Evolutionary conservation across 371 early-diverging fungal genomes (phyloP), one percentile per base, ranked within the genome.

Genomic region (Mucor plumbeus): DNA sequence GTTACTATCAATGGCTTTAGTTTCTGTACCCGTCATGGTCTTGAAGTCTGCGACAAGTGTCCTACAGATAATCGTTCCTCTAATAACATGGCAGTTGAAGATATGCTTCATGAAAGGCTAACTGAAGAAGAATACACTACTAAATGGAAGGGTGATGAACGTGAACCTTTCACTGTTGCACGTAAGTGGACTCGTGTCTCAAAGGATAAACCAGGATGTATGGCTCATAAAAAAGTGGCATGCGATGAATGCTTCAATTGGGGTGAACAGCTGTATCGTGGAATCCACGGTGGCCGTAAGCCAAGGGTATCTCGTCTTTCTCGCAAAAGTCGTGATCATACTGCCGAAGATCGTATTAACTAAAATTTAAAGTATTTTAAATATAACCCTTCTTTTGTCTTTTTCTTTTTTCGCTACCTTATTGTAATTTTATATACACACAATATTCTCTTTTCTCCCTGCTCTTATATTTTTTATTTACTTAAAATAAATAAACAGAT

Each of bases 141-240:
- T 33, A 83, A 83, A 55, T 83, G 83, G 83, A 80, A 78, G 50
- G 83, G 83, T 8, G 83, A 83, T 69, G 83, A 83, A 5, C 77
- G 83, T 55, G 69, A 75, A 33, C 83, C 83, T 11, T 77, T 83
- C 43, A 44, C 53, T 15, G 75, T 80, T 7, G 47, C 80, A 31
- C 80, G 78, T 63, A 72, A 72, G 56, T 83, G 80, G 80, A 71
- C 75, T 15, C 73, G 77, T 21, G 65, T 80, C 9, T 63, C 70
- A 9, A 69, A 66, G n/a, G 83, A 79, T 40, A 83, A 83, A 60
- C 83, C 83, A 36, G 83, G 75, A 10, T 83, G 83, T 43, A 70
- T 71, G 26, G 73, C 68, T 5, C 83, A 83, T 55, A 83, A 80
- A 61, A 69, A 73, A 31, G 74, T 78, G 15, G 83, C 71, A 9